These are phyloP conservation scores for Arthroderma uncinatum DNA, from an alignment of 2,329 filamentous ascomycete genomes.

Conservation along the genomic window DNA sequence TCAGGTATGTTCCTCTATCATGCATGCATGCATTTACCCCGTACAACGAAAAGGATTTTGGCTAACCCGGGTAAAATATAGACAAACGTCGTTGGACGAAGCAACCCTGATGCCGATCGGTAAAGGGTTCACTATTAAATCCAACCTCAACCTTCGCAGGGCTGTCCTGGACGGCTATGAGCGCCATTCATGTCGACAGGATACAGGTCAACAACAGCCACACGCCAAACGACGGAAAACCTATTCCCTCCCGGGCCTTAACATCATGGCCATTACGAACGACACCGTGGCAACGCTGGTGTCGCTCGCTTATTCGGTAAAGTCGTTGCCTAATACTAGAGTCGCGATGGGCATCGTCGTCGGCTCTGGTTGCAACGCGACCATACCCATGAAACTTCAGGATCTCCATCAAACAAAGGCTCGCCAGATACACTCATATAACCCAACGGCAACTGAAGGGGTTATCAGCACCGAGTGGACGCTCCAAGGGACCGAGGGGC, in stretches of 20 bases:
- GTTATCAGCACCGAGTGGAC: constrained; percentile 73
- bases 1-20: constrained; percentile 25
- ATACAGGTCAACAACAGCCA: constrained; percentile 14
- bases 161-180: constrained; percentile 29
- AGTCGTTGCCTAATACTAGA: constrained; percentile 46
- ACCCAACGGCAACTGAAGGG: constrained; percentile 45
- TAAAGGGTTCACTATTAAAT: constrained; percentile 38
- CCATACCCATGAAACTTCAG: constrained; percentile 53
- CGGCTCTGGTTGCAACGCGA: constrained; percentile 67
- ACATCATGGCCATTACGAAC: constrained; percentile 62
- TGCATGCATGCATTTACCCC: background rate
- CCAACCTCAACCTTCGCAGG: constrained; percentile 26
- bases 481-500: constrained; percentile 56
- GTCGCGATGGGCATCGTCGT: constrained; percentile 67
- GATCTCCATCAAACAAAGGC: constrained; percentile 52
- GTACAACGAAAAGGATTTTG: background rate
- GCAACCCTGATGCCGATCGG: constrained; percentile 43
- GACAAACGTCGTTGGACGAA: constrained; percentile 40
- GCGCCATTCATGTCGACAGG: constrained; percentile 30
- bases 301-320: constrained; percentile 61
- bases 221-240: constrained; percentile 23
- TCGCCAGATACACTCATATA: constrained; percentile 34
- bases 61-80: constrained; percentile 12
- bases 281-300: constrained; percentile 66
- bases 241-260: constrained; percentile 47